A percentile compares a stretch with the other conserved stretches of the same genome.
These are phyloP conservation scores for Polyplosphaeria fusca DNA, from an alignment of 495 filamentous ascomycete species.

Conservation along the genomic window DNA sequence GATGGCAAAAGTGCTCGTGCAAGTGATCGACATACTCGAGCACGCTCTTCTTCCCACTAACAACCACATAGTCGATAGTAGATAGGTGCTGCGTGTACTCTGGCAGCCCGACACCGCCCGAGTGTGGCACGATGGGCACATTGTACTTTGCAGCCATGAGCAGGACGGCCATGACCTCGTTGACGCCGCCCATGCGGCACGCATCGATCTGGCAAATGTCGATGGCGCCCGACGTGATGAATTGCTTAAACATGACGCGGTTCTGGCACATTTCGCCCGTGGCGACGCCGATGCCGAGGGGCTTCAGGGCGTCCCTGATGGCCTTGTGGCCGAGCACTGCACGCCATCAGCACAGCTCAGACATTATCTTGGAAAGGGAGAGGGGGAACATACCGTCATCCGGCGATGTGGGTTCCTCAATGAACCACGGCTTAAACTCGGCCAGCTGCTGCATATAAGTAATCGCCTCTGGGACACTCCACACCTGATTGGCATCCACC, in stretches of 20 bases:
- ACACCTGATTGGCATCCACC: conserved; percentile 95
- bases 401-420: conserved; percentile 93
- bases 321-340: conserved; percentile 77
- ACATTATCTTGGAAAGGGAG: background rate
- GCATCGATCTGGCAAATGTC: conserved; percentile 90
- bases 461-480: conserved; percentile 89
- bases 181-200: conserved; percentile 86
- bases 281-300: conserved; percentile 76
- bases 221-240: conserved; percentile 73
- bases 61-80: conserved; percentile 91
- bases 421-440: conserved; percentile 92
- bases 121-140: conserved; percentile 84
- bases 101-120: conserved; percentile 83
- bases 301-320: conserved; percentile 72
- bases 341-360: background rate
- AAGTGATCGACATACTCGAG: conserved; percentile 91
- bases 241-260: conserved; percentile 89
- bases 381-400: conserved; percentile 55
- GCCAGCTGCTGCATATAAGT: conserved; percentile 78
- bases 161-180: conserved; percentile 88
- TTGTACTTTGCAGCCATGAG: conserved; percentile 82
- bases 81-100: conserved; percentile 93
- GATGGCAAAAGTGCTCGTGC: conserved; percentile 89
- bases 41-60: conserved; percentile 74
- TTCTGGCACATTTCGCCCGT: conserved; percentile 98